Evolutionary conservation across 441 rosid genomes (phyloP).

Genomic region (Gossypium gossypioides): DNA sequence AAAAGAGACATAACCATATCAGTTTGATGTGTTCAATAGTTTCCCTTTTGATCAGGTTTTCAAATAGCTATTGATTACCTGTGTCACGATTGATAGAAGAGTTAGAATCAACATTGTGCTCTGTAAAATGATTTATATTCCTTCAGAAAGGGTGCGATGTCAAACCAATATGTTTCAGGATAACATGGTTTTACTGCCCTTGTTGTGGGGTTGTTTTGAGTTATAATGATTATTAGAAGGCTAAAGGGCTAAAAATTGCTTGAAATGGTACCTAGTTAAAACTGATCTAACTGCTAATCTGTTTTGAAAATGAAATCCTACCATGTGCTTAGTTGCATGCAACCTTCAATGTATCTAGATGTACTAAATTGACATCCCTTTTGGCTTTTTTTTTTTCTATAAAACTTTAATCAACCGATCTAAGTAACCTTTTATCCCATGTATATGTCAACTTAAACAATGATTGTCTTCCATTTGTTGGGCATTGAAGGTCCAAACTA

Average conservation of each 20-base stretch:
- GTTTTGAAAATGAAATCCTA: constrained; percentile 29
- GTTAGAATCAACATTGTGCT: not conserved
- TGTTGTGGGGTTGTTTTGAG: constrained; percentile 5
- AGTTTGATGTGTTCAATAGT: not conserved
- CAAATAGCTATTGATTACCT: not conserved
- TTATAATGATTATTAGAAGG: not conserved
- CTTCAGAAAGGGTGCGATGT: not conserved
- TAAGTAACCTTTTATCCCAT: not conserved
- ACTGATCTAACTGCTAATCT: constrained; percentile 17
- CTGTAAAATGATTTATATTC: not conserved
- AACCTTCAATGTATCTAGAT: constrained; percentile 16
- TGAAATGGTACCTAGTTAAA: not conserved
- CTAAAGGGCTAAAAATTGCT: constrained; percentile 9
- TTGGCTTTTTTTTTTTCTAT: not conserved
- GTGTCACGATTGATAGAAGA: not conserved
- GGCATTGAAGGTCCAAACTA: not conserved
- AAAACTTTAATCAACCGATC: not conserved
- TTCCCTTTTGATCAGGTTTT: not conserved
- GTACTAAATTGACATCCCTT: constrained; percentile 25
- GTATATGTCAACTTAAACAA: not conserved
- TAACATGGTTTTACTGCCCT: not conserved
- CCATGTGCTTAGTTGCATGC: constrained; percentile 15
- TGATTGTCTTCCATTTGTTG: not conserved
- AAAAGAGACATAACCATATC: not conserved
- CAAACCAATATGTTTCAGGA: not conserved